These are phyloP conservation scores for Aspergillus leporis DNA, from an alignment of 495 filamentous ascomycete species.

Conservation along the genomic window DNA sequence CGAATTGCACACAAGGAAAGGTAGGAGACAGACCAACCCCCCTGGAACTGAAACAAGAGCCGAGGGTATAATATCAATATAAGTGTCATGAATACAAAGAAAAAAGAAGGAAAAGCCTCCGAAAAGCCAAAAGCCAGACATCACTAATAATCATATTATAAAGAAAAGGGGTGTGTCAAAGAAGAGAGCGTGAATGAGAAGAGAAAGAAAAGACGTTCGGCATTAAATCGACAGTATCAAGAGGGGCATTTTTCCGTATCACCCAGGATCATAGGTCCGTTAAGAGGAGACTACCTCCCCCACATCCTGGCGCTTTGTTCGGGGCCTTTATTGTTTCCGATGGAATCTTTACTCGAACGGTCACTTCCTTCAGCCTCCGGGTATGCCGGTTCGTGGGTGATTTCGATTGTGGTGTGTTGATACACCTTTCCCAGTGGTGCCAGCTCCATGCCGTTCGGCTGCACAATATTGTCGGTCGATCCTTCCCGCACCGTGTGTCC, in stretches of 20 bases:
- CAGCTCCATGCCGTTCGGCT: conserved; percentile 33
- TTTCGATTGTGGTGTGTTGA: conserved; percentile 48
- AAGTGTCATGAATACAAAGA: background rate
- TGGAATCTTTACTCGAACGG: conserved; percentile 37
- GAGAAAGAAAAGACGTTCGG: background rate
- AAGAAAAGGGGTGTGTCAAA: too few relatives aligned
- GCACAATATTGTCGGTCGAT: conserved; percentile 44
- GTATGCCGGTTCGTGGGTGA: conserved; percentile 43
- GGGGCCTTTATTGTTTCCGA: conserved; percentile 13
- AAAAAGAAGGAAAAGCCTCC: background rate
- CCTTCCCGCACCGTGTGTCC: conserved; percentile 28
- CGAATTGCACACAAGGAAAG: background rate
- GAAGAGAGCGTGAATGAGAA: background rate
- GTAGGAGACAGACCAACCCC: background rate
- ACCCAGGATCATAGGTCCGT: background rate
- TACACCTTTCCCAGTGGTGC: conserved; percentile 43
- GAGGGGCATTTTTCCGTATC: background rate
- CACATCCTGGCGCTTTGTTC: conserved; percentile 23
- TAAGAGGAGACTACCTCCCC: conserved; percentile 20
- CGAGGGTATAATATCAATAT: background rate
- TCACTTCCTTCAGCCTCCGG: conserved; percentile 27
- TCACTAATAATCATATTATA: background rate
- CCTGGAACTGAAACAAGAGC: background rate
- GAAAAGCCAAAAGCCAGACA: background rate
- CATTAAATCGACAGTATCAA: background rate